Base-by-base conservation (phyloP, 768 basidiomycete species). In the Suillus plorans region DNA sequence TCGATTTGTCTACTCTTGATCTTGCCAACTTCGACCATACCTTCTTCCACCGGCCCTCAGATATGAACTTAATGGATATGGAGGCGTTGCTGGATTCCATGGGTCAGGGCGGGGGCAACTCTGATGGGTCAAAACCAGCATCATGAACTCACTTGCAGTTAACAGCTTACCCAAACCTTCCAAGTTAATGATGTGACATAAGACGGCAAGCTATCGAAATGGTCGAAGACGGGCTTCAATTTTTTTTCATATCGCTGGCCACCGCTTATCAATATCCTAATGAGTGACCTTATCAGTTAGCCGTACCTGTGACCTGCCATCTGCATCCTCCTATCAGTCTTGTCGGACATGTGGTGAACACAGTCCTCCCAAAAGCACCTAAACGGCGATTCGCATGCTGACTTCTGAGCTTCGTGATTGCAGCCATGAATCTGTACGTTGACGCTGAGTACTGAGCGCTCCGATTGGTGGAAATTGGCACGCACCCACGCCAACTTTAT, bases 1-100 rank as follows among this genome's bases (percentile, higher is more conserved):
- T 88, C 64, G 86, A 87, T 71, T 72, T 88, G 64, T 77, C 79
- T 60, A 69, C 79, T 13, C 68, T 86, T 36, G 84, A 85, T 68
- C 72, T 86, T 5, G 78, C 81, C 7, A 77, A 78, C 31, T 74
- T 87, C 60, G 76, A 77, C 61, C 68, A 79, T 31, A 76, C 76
- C 45, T 84, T 86, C 65, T 83, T 83, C 67, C 74, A 73, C 2
- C 67, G 74, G 53, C 73, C 76, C 50, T n/a, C 77, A 6, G 84
- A 80, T 42, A 79, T 86, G 74, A 79, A 76, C 65, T 80, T 86
- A 66, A 74, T 73, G 57, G 85, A 85, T 67, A 84, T 89, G 84
- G 84, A 85, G 52, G 79, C 81, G 20, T 78, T 88, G 60, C 73
- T 88, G 70, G 79, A 77, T 55, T 53, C 52, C 18, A 82, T 86